Conservation (phyloP, 495 filamentous ascomycete genomes). For the Daldinia vernicosa region DNA sequence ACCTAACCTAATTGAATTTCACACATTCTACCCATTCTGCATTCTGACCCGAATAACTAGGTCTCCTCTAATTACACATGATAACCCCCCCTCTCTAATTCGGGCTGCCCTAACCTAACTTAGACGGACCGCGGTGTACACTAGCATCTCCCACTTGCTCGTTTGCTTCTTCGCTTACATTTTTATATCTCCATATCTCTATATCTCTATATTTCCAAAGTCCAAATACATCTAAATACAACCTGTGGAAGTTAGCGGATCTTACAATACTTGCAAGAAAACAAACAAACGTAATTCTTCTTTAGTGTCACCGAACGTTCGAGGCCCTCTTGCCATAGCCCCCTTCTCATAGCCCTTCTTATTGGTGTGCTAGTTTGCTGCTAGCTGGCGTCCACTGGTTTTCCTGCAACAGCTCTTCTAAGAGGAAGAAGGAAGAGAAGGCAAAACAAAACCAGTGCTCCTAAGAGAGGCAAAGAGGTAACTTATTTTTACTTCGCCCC, state of each 20-base stretch:
- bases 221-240: conserved; percentile 2
- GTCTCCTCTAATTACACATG: background rate
- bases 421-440: too few species aligned
- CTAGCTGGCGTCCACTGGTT: conserved; percentile 12
- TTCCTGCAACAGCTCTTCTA: background rate
- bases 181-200: background rate
- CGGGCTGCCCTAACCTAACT: conserved; percentile 1
- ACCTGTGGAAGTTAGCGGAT: background rate
- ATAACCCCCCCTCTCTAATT: background rate
- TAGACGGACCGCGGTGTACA: conserved; percentile 14
- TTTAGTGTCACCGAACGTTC: conserved; percentile 37
- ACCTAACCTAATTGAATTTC: conserved; percentile 23
- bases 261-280: background rate
- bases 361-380: conserved; percentile 12
- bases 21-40: conserved; percentile 5
- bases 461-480: too few species aligned
- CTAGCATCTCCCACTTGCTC: conserved; percentile 5
- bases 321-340: conserved; percentile 23
- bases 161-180: background rate
- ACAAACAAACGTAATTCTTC: conserved; percentile 8
- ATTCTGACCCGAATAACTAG: background rate
- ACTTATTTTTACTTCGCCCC: background rate
- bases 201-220: background rate
- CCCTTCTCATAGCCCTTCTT: background rate
- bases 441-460: background rate